A percentile compares a stretch with the other conserved stretches of the same genome.
phyloP scores from a whole-genome alignment of 1,139 yeast species.

The Yamadazyma taylorii region DNA sequence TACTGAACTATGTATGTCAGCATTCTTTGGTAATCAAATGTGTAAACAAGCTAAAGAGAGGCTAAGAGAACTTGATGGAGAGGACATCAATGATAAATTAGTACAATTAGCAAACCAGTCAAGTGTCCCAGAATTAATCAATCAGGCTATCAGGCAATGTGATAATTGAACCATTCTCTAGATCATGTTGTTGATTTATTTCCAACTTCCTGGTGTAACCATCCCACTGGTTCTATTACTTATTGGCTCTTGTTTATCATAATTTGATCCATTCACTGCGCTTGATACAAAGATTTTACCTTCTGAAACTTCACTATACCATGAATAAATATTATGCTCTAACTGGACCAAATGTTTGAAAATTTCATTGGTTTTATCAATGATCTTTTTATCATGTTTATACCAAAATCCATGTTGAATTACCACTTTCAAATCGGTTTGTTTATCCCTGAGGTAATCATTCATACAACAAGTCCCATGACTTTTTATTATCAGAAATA shows the following conservation, averaged over 20 bases:
- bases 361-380: slow-evolving; percentile 25
- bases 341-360: slow-evolving; percentile 16
- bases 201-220: not conserved
- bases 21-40: not conserved
- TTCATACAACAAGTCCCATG: slow-evolving; percentile 40
- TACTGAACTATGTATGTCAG: slow-evolving; percentile 3
- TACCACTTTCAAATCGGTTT: slow-evolving; percentile 26
- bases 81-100: no score
- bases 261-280: slow-evolving; percentile 5
- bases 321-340: slow-evolving; percentile 16
- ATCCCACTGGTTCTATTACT: not conserved
- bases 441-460: slow-evolving; percentile 26
- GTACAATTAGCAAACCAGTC: no score
- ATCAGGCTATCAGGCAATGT: no score
- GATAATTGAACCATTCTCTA: no score
- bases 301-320: slow-evolving; percentile 27
- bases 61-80: no score
- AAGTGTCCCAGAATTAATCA: no score
- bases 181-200: slow-evolving; percentile 16
- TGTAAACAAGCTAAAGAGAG: no score
- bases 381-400: slow-evolving; percentile 16
- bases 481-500: slow-evolving; percentile 19
- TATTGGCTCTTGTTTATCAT: not conserved
- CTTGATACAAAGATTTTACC: slow-evolving; percentile 21
- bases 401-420: slow-evolving; percentile 36